These are phyloP conservation scores for Kandelia obovata DNA, from an alignment of 345 rosid genomes.

Conservation along the genomic window DNA sequence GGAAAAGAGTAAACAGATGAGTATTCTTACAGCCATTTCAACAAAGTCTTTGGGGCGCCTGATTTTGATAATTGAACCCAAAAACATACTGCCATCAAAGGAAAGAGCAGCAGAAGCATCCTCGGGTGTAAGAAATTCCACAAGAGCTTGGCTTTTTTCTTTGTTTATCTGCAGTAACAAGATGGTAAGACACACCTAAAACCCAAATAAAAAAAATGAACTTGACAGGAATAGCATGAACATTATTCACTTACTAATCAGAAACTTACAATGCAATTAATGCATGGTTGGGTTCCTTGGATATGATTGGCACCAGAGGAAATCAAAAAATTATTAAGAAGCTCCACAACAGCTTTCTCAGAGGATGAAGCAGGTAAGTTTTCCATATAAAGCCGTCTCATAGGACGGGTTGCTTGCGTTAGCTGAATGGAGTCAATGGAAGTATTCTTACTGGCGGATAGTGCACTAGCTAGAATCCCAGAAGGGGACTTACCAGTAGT, in stretches of 20 bases:
- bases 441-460: slow-evolving; percentile 34
- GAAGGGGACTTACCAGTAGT: slow-evolving; percentile 37
- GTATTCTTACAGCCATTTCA: slow-evolving; percentile 71
- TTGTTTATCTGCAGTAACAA: slow-evolving; percentile 60
- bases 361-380: slow-evolving; percentile 75
- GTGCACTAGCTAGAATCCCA: slow-evolving; percentile 33
- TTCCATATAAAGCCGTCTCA: slow-evolving; percentile 87
- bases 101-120: slow-evolving; percentile 93
- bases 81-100: slow-evolving; percentile 63
- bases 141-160: slow-evolving; percentile 78
- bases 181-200: slow-evolving; percentile 13
- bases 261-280: slow-evolving; percentile 83
- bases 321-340: slow-evolving; percentile 57
- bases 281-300: slow-evolving; percentile 73
- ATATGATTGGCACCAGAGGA: slow-evolving; percentile 63
- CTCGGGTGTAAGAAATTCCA: slow-evolving; percentile 92
- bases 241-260: slow-evolving; percentile 14
- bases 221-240: slow-evolving; percentile 18
- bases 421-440: slow-evolving; percentile 71
- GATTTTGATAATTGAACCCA: slow-evolving; percentile 62
- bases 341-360: slow-evolving; percentile 69
- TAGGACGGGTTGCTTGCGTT: slow-evolving; percentile 77
- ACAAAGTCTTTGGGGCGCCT: slow-evolving; percentile 85
- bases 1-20: slow-evolving; percentile 7
- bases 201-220: slow-evolving; percentile 13